These are phyloP conservation scores for Colletotrichum liriopes DNA, from an alignment of 2,329 filamentous ascomycete genomes.

Conservation along the genomic window DNA sequence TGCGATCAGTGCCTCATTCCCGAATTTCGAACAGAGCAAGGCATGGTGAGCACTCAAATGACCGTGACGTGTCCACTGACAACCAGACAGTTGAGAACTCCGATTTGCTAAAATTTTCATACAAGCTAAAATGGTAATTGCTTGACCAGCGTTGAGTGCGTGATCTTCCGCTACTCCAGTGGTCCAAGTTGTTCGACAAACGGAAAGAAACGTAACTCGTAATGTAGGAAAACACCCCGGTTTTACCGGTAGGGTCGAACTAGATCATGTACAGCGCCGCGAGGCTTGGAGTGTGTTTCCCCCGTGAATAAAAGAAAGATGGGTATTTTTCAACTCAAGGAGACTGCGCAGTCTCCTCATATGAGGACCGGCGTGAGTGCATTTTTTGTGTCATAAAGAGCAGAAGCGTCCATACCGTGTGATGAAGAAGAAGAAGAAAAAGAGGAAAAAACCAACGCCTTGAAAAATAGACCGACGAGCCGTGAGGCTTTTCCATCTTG, in stretches of 20 bases:
- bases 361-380: not conserved
- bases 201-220: conserved; percentile 20
- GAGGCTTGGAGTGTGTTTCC: conserved; percentile 27
- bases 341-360: conserved; percentile 7
- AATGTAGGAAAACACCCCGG: conserved; percentile 14
- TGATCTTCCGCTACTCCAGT: not conserved
- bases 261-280: conserved; percentile 26
- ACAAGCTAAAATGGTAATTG: not conserved
- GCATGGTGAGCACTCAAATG: not conserved
- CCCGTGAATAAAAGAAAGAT: conserved; percentile 14
- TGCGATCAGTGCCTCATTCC: conserved; percentile 6
- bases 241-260: conserved; percentile 13
- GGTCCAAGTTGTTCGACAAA: not conserved
- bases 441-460: conserved; percentile 33
- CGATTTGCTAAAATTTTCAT: conserved; percentile 11
- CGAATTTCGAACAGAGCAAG: not conserved
- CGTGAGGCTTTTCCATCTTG: conserved; percentile 56
- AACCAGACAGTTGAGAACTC: not conserved
- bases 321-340: conserved; percentile 33
- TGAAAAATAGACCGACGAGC: conserved; percentile 49
- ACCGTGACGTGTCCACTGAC: not conserved
- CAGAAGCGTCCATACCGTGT: not conserved
- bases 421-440: conserved; percentile 1
- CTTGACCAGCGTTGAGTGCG: not conserved
- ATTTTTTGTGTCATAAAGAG: conserved; percentile 14